Evolutionary conservation across 2,329 filamentous ascomycete genomes (phyloP).

Genomic region (Colletotrichum sojae): DNA sequence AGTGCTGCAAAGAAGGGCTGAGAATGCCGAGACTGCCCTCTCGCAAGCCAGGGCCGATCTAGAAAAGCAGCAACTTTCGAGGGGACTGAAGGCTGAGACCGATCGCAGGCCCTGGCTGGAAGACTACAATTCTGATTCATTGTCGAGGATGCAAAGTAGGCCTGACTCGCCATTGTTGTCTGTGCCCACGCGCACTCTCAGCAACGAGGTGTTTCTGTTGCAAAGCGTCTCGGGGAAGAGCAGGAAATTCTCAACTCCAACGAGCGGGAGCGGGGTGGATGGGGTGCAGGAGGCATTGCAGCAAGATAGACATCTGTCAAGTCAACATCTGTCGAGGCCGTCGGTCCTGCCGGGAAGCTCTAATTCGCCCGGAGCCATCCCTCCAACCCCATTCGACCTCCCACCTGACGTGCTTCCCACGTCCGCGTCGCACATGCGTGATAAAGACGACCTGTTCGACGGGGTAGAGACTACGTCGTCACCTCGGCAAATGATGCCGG

Average conservation of each 20-base stretch:
- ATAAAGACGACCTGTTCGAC: constrained; percentile 65
- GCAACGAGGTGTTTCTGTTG: constrained; percentile 64
- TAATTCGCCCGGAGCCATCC: constrained; percentile 52
- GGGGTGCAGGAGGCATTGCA: constrained; percentile 55
- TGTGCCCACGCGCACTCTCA: constrained; percentile 64
- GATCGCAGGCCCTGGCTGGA: constrained; percentile 68
- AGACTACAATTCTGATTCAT: constrained; percentile 57
- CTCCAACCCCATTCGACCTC: constrained; percentile 65
- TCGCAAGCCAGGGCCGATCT: constrained; percentile 66
- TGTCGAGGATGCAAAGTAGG: constrained; percentile 63
- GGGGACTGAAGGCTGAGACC: constrained; percentile 54
- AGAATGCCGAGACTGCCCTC: constrained; percentile 76
- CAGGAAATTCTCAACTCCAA: constrained; percentile 64
- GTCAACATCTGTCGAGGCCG: constrained; percentile 60
- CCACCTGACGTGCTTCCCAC: constrained; percentile 55
- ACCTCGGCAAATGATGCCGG: constrained; percentile 80
- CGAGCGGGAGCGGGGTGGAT: constrained; percentile 65
- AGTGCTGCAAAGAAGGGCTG: constrained; percentile 74
- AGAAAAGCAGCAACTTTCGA: constrained; percentile 64
- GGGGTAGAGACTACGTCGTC: constrained; percentile 70
- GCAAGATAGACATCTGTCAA: constrained; percentile 64
- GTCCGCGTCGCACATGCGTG: constrained; percentile 59
- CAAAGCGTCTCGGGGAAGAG: constrained; percentile 48
- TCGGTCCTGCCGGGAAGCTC: constrained; percentile 57
- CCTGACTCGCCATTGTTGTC: constrained; percentile 69